These are phyloP conservation scores for Phylloporus sp. DNA, from an alignment of 1,284 basidiomycete genomes.

Conservation along the genomic window DNA sequence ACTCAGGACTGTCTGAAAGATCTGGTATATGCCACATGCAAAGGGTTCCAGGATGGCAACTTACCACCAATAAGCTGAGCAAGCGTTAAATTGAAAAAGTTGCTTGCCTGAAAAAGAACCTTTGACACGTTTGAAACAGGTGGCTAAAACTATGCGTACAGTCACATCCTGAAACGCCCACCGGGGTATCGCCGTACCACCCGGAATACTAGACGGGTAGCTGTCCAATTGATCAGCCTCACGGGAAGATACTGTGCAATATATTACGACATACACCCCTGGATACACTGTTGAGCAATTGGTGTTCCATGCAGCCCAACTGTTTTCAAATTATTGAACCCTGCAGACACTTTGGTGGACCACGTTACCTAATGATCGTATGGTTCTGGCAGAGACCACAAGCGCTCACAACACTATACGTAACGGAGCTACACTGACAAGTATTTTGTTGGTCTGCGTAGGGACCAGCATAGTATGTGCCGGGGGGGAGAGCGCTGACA, in stretches of 20 bases:
- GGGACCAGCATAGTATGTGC: neutral
- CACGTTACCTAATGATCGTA: neutral
- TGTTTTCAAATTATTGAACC: too few relatives aligned
- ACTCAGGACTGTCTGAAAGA: too few relatives aligned
- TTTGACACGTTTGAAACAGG: neutral
- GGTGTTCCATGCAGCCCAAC: neutral
- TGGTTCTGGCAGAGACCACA: neutral
- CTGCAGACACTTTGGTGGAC: too few relatives aligned
- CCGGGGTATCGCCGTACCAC: too few relatives aligned
- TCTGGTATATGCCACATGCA: too few relatives aligned
- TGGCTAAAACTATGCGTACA: too few relatives aligned
- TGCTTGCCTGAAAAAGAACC: constrained; percentile 15
- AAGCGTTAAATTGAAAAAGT: constrained; percentile 21
- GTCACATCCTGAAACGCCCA: too few relatives aligned
- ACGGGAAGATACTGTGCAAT: neutral
- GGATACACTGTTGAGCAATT: neutral
- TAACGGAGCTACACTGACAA: neutral
- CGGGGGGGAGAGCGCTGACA: neutral
- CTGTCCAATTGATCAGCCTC: neutral
- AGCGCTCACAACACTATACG: neutral
- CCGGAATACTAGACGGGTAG: neutral
- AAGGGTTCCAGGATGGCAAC: neutral
- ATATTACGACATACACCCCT: neutral
- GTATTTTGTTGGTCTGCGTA: neutral
- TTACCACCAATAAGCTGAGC: constrained; percentile 31